Base-by-base conservation (phyloP, 805 yeast genomes). In the Saccharomycopsis sp. region DNA sequence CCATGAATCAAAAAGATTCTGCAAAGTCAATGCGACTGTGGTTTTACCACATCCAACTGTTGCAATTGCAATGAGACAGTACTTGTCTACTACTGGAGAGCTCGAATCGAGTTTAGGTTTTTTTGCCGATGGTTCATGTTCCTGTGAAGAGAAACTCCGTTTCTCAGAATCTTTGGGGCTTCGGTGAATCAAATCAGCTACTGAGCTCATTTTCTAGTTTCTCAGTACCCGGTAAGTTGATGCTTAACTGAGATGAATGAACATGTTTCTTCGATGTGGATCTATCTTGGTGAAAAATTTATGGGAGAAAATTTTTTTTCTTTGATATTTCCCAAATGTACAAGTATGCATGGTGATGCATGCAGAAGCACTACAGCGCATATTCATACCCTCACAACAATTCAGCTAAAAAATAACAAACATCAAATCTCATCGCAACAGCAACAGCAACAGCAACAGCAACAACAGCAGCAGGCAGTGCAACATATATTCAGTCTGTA, bases 21-120 rank as follows among this genome's bases (percentile, higher is more conserved):
- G 62, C 47, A 94, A 73, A 0, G 92, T 84, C 41, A 81, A 68
- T 3, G 88, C 82, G 0, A 88, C 80, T 0, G 97, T 90, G 0
- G 97, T 91, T 68, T 94, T 94, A 5, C 99, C 99, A 70, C 97
- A 89, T 0, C 98, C 98, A 56, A 93, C 81, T 0, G 96, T 90
- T 0, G 97, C 91, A 2, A 92, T 82, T 0, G 98, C 93, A 0
- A 90, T 80, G 2, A 94, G 66, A 0, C 89, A 78, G 67, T 82
- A 86, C 64, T 84, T 85, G 2, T 76, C 73, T 1, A 70, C 56
- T 53, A 69, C 71, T 44, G 73, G 74, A 2, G 72, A 68, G 14
- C 15, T 25, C 23, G 1, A 38, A 20, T 53, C 53, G 3, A 53
- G 19, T 20, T 42, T 38, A 3, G 56, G 29, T 15, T 25, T 20